phyloP scores from a whole-genome alignment of 2,329 filamentous ascomycete genomes.

The Epichloe bromicola region DNA sequence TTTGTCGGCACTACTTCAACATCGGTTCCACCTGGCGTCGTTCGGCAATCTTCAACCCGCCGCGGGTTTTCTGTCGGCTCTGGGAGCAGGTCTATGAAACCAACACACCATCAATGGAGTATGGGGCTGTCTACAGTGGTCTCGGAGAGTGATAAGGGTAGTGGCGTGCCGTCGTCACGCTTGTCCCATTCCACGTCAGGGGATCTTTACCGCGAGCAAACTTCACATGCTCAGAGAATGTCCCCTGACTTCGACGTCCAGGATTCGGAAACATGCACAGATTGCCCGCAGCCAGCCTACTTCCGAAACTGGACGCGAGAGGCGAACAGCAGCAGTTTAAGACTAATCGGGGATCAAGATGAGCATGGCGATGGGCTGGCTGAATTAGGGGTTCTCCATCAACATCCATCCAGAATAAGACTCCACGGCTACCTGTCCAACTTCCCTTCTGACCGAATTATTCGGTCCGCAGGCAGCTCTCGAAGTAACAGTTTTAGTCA shows the following conservation, averaged over 20 bases:
- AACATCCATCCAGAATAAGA: constrained; percentile 39
- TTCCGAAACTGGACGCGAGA: constrained; percentile 24
- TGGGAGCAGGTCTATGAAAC: constrained; percentile 2
- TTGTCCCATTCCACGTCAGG: constrained; percentile 31
- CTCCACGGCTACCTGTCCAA: constrained; percentile 38
- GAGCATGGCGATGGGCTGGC: constrained; percentile 52
- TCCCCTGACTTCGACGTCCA: not conserved
- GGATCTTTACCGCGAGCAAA: constrained; percentile 32
- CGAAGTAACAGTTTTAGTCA: constrained; percentile 32
- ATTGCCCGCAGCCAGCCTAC: constrained; percentile 34
- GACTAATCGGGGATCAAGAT: constrained; percentile 43
- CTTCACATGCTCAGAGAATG: not conserved
- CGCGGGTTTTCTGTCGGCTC: not conserved
- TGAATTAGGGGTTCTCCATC: constrained; percentile 40
- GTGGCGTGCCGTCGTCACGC: constrained; percentile 34
- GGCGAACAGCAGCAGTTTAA: constrained; percentile 22
- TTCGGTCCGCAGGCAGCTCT: constrained; percentile 39
- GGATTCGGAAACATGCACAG: constrained; percentile 17
- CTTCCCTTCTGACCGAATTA: constrained; percentile 36
- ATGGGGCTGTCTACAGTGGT: constrained; percentile 50
- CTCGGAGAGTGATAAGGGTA: constrained; percentile 46
- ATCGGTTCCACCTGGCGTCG: constrained; percentile 7
- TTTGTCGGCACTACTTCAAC: constrained; percentile 18
- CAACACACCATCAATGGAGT: constrained; percentile 47
- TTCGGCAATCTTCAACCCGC: not conserved